phyloP scores from a whole-genome alignment of 2,329 filamentous ascomycete species.

The Monosporascus cannonballus region DNA sequence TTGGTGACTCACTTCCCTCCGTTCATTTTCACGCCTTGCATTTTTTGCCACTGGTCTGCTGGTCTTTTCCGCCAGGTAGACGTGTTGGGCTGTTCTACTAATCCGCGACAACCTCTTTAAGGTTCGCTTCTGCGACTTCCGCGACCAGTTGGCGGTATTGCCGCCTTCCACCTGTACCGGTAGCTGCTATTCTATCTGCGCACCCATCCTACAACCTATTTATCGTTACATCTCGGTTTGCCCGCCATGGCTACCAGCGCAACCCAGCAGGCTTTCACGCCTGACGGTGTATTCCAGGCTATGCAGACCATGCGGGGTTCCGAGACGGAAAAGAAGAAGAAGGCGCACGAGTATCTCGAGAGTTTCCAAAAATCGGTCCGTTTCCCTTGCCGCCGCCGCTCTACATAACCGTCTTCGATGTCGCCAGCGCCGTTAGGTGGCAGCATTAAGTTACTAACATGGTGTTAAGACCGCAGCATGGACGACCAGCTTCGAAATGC shows the following conservation, averaged over 20 bases:
- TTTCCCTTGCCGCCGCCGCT: conserved; percentile 19
- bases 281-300: conserved; percentile 70
- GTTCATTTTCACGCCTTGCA: too few species aligned
- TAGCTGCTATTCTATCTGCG: conserved; percentile 15
- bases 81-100: too few species aligned
- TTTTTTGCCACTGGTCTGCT: too few species aligned
- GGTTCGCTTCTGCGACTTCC: conserved; percentile 1
- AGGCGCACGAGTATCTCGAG: conserved; percentile 86
- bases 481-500: conserved; percentile 78
- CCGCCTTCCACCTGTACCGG: conserved; percentile 5
- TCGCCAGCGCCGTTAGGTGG: conserved; percentile 5
- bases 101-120: background rate
- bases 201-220: conserved; percentile 19
- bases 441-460: conserved; percentile 11
- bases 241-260: conserved; percentile 60
- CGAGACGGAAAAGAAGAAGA: conserved; percentile 75
- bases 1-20: too few species aligned
- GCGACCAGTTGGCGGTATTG: conserved; percentile 10
- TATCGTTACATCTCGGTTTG: conserved; percentile 15
- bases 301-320: conserved; percentile 88
- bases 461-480: conserved; percentile 77
- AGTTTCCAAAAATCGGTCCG: conserved; percentile 96
- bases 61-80: too few species aligned
- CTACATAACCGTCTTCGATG: conserved; percentile 18
- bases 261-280: conserved; percentile 67